Percentiles rank a stretch among this genome's conserved stretches.
Evolutionary conservation across 2,329 filamentous ascomycete genomes (phyloP).

Genomic region (Ophiostoma piceae): DNA sequence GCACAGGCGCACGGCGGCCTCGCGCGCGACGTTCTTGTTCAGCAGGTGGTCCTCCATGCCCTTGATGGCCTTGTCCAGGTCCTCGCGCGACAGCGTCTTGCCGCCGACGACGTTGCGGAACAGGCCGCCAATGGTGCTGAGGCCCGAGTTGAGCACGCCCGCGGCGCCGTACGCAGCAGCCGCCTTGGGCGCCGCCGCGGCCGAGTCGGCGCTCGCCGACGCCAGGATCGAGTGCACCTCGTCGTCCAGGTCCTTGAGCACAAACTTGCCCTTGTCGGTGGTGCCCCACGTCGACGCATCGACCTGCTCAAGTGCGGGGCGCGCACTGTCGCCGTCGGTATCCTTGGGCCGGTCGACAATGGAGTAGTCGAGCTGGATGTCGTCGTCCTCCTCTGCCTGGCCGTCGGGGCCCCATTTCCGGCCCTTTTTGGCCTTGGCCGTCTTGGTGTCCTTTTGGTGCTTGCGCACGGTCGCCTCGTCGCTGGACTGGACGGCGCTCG

Average conservation of each 20-base stretch:
- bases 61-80: slow-evolving; percentile 87
- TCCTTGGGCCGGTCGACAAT: slow-evolving; percentile 51
- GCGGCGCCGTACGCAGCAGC: slow-evolving; percentile 42
- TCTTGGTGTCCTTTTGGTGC: slow-evolving; percentile 42
- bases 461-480: slow-evolving; percentile 64
- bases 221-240: slow-evolving; percentile 88
- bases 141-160: slow-evolving; percentile 70
- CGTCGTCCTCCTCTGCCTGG: slow-evolving; percentile 75
- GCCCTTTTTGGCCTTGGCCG: slow-evolving; percentile 67
- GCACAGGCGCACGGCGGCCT: slow-evolving; percentile 86
- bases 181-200: slow-evolving; percentile 61
- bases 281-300: slow-evolving; percentile 78
- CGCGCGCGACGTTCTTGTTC: slow-evolving; percentile 91
- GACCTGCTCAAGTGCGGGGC: slow-evolving; percentile 62
- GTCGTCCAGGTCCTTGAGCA: slow-evolving; percentile 86
- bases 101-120: slow-evolving; percentile 95
- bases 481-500: slow-evolving; percentile 62
- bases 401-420: slow-evolving; percentile 92
- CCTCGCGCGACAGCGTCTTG: slow-evolving; percentile 81
- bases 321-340: slow-evolving; percentile 36
- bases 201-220: slow-evolving; percentile 50
- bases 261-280: slow-evolving; percentile 89
- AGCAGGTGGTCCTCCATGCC: slow-evolving; percentile 93
- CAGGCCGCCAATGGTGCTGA: slow-evolving; percentile 78
- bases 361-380: slow-evolving; percentile 86